A percentile compares a stretch with the other conserved stretches of the same genome.
phyloP scores from a whole-genome alignment of 1,284 basidiomycete genomes.

The Vanrija sp. region DNA sequence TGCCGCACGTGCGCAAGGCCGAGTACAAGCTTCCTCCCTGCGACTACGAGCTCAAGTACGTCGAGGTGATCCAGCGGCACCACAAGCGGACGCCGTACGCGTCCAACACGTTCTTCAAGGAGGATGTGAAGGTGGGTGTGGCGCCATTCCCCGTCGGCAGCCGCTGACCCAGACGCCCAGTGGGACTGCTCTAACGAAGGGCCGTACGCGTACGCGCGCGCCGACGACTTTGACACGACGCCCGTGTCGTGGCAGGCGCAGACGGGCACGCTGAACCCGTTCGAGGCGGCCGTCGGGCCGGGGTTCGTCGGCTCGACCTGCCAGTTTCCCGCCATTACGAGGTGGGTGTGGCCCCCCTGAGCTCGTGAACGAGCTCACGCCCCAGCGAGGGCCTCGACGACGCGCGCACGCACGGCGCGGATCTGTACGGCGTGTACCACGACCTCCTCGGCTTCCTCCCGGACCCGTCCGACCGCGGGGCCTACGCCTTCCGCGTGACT shows the following conservation, averaged over 20 bases:
- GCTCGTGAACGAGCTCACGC: background rate
- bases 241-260: slow-evolving; percentile 31
- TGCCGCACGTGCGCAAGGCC: slow-evolving; percentile 30
- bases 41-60: slow-evolving; percentile 31
- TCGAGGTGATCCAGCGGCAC: slow-evolving; percentile 42
- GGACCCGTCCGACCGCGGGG: slow-evolving; percentile 14
- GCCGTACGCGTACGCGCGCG: slow-evolving; percentile 28
- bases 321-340: slow-evolving; percentile 34
- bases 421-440: slow-evolving; percentile 33
- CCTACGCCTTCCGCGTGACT: slow-evolving; percentile 35
- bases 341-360: slow-evolving; percentile 7
- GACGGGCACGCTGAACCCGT: slow-evolving; percentile 28
- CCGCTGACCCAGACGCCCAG: slow-evolving; percentile 3
- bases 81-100: slow-evolving; percentile 45
- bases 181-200: slow-evolving; percentile 33
- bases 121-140: slow-evolving; percentile 26
- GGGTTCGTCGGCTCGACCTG: slow-evolving; percentile 38
- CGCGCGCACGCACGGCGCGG: slow-evolving; percentile 27
- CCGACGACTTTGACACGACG: slow-evolving; percentile 15
- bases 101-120: slow-evolving; percentile 39
- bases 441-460: slow-evolving; percentile 35
- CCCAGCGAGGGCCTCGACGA: slow-evolving; percentile 32
- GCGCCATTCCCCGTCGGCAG: background rate
- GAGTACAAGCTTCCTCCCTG: slow-evolving; percentile 23
- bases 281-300: slow-evolving; percentile 24